Conservation (phyloP, 106 monocot genomes). For the Dendrobium catenatum region DNA sequence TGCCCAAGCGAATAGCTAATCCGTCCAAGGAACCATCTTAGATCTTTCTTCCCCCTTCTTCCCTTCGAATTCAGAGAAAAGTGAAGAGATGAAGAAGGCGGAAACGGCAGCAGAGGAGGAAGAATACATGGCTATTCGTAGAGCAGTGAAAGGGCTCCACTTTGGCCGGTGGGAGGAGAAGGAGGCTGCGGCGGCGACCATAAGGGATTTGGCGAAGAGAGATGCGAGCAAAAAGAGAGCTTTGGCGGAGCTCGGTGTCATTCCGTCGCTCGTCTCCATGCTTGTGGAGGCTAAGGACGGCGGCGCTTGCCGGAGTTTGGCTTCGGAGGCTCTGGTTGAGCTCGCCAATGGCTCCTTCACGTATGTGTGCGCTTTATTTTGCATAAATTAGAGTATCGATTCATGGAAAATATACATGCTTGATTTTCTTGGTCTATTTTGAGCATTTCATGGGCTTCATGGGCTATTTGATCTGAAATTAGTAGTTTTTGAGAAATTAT, state of each 20-base stretch:
- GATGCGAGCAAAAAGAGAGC: constrained; percentile 21
- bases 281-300: constrained; percentile 19
- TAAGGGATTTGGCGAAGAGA: constrained; percentile 37
- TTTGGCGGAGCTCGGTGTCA: constrained; percentile 53
- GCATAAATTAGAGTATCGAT: no score
- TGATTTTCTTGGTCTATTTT: no score
- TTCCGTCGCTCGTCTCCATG: constrained; percentile 50
- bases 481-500: no score
- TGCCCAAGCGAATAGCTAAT: background rate
- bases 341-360: constrained; percentile 56
- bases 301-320: constrained; percentile 12
- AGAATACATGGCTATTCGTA: constrained; percentile 15
- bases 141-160: constrained; percentile 60
- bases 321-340: constrained; percentile 43
- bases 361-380: constrained; percentile 18
- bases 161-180: constrained; percentile 52
- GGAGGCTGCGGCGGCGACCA: constrained; percentile 37
- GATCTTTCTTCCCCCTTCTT: background rate
- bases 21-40: background rate
- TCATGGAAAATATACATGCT: no score
- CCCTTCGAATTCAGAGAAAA: background rate
- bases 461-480: no score
- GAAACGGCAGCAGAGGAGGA: background rate
- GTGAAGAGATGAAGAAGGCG: background rate
- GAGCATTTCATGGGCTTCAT: no score